Conservation (phyloP, 768 basidiomycete genomes). For the Serendipita vermifera region DNA sequence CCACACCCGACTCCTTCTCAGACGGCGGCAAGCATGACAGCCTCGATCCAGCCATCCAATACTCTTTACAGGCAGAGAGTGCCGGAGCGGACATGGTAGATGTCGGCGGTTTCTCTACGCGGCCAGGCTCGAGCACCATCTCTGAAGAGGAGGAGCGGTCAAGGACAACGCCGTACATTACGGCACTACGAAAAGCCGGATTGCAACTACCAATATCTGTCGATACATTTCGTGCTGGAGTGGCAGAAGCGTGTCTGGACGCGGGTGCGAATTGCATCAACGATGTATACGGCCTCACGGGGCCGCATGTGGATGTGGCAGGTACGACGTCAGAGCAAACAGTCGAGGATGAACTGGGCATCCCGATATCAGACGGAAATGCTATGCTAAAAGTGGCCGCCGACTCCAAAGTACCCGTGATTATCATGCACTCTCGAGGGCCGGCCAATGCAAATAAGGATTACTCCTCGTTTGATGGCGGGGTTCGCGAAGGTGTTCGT, state of each 20-base stretch:
- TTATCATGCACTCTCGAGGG: slow-evolving; percentile 91
- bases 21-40: slow-evolving; percentile 57
- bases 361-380: slow-evolving; percentile 30
- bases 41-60: slow-evolving; percentile 40
- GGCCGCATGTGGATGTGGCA: slow-evolving; percentile 34
- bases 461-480: slow-evolving; percentile 34
- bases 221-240: slow-evolving; percentile 78
- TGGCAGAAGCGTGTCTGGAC: slow-evolving; percentile 57
- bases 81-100: slow-evolving; percentile 71
- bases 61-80: slow-evolving; percentile 34
- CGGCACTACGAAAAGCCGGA: slow-evolving; percentile 35
- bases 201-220: slow-evolving; percentile 51
- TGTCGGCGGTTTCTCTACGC: slow-evolving; percentile 87
- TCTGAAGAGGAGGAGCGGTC: slow-evolving; percentile 52
- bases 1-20: slow-evolving; percentile 93
- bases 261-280: slow-evolving; percentile 92
- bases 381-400: slow-evolving; percentile 58
- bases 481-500: slow-evolving; percentile 53
- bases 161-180: slow-evolving; percentile 61
- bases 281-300: slow-evolving; percentile 75
- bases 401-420: slow-evolving; percentile 56
- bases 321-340: slow-evolving; percentile 22
- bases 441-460: slow-evolving; percentile 66
- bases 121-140: slow-evolving; percentile 63
- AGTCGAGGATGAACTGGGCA: not conserved